Percentiles rank a stretch among this genome's conserved stretches.
Evolutionary conservation across 108 stramenopile species (phyloP).

Genomic region (Nitzschia sp.): DNA sequence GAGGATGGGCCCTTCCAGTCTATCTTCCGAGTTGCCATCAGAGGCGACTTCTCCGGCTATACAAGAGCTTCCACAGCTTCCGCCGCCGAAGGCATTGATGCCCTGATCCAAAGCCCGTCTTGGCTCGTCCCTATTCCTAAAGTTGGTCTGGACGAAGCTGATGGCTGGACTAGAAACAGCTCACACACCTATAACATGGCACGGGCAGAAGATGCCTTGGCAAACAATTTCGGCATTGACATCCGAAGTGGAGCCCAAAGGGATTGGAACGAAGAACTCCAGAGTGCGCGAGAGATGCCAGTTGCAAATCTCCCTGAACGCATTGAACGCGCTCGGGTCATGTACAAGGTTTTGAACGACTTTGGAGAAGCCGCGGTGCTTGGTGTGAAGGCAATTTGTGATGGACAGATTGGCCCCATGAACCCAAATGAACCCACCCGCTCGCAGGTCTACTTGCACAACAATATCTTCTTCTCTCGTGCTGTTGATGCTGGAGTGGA

Average conservation of each 20-base stretch:
- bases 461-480: slow-evolving; percentile 94
- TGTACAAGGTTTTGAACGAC: slow-evolving; percentile 86
- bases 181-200: slow-evolving; percentile 56
- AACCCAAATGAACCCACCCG: slow-evolving; percentile 87
- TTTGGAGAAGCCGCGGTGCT: slow-evolving; percentile 86
- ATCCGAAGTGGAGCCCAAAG: slow-evolving; percentile 71
- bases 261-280: slow-evolving; percentile 97
- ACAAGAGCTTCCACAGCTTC: slow-evolving; percentile 20
- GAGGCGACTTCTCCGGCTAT: slow-evolving; percentile 44
- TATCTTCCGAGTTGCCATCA: slow-evolving; percentile 54
- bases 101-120: slow-evolving; percentile 59
- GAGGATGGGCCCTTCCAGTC: slow-evolving; percentile 43
- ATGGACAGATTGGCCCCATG: slow-evolving; percentile 88
- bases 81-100: slow-evolving; percentile 57
- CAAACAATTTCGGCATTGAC: slow-evolving; percentile 82
- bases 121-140: slow-evolving; percentile 69
- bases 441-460: slow-evolving; percentile 93
- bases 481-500: slow-evolving; percentile 83
- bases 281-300: slow-evolving; percentile 83
- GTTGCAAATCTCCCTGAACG: slow-evolving; percentile 61
- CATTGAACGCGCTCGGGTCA: slow-evolving; percentile 77
- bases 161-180: slow-evolving; percentile 36
- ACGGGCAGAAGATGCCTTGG: slow-evolving; percentile 77
- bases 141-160: slow-evolving; percentile 18
- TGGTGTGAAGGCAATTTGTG: slow-evolving; percentile 80